phyloP scores from a whole-genome alignment of 805 yeast species.

The Pichia sporocuriosa region DNA sequence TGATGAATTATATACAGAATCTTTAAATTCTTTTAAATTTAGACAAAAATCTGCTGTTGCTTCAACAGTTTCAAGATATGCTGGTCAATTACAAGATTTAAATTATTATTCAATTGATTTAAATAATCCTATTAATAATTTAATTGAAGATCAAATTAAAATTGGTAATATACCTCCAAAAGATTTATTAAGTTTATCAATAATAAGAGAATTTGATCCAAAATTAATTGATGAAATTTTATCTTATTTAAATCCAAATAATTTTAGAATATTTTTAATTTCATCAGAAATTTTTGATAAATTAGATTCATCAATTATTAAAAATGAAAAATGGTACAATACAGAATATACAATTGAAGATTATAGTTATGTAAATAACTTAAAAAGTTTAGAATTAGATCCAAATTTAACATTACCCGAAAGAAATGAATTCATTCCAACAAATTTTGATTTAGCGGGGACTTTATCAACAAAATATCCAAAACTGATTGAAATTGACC shows the following conservation, averaged over 20 bases:
- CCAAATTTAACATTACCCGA: constrained; percentile 42
- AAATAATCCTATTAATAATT: constrained; percentile 11
- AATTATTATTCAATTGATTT: constrained; percentile 20
- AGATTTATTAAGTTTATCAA: constrained; percentile 49
- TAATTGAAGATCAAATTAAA: constrained; percentile 1
- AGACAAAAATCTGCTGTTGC: constrained; percentile 71
- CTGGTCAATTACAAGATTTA: constrained; percentile 25
- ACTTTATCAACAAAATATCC: constrained; percentile 47
- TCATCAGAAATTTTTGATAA: constrained; percentile 42
- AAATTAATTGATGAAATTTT: constrained; percentile 44
- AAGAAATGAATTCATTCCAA: constrained; percentile 77
- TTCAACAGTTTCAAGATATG: constrained; percentile 53
- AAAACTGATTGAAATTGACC: constrained; percentile 45
- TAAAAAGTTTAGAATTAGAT: constrained; percentile 37
- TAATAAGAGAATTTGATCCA: constrained; percentile 51
- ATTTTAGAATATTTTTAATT: constrained; percentile 52
- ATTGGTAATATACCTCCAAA: constrained; percentile 51
- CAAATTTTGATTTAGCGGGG: constrained; percentile 56
- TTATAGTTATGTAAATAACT: constrained; percentile 28
- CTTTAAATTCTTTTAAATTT: constrained; percentile 68
- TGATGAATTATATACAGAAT: constrained; percentile 65
- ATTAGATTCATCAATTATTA: constrained; percentile 25
- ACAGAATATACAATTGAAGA: constrained; percentile 60
- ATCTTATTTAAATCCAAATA: constrained; percentile 44
- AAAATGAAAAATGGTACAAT: constrained; percentile 82